Percentiles rank a stretch among this genome's conserved stretches.
phyloP scores from a whole-genome alignment of 2,329 filamentous ascomycete species.

The Aspergillus sergii region DNA sequence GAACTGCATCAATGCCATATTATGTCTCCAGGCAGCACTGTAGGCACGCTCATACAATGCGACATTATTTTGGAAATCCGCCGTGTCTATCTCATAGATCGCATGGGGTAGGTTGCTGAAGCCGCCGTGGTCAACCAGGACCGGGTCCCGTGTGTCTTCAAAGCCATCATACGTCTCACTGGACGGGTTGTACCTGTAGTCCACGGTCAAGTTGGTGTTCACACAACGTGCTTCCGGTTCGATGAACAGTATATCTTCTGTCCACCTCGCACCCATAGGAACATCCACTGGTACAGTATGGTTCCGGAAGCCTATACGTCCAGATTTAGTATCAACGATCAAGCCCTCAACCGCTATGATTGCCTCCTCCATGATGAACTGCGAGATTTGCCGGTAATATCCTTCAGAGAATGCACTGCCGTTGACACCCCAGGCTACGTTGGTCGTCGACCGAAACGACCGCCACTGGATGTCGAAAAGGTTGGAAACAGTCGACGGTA shows the following conservation, averaged over 20 bases:
- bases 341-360: background rate
- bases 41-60: background rate
- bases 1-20: background rate
- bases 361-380: background rate
- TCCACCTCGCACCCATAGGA: background rate
- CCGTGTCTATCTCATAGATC: background rate
- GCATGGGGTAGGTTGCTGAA: background rate
- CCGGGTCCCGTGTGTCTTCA: background rate
- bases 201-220: background rate
- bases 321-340: background rate
- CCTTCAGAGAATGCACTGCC: background rate
- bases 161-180: background rate
- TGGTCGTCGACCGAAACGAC: background rate
- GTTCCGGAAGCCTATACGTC: conserved; percentile 2
- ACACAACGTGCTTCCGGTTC: background rate
- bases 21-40: background rate
- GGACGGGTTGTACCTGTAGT: background rate
- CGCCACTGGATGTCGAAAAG: background rate
- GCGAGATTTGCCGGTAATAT: background rate
- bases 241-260: conserved; percentile 2
- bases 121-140: background rate
- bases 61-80: background rate
- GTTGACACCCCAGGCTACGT: no score
- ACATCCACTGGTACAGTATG: background rate
- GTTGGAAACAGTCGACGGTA: background rate